These are phyloP conservation scores for Lactarius indigo DNA, from an alignment of 768 basidiomycete genomes.

Conservation along the genomic window DNA sequence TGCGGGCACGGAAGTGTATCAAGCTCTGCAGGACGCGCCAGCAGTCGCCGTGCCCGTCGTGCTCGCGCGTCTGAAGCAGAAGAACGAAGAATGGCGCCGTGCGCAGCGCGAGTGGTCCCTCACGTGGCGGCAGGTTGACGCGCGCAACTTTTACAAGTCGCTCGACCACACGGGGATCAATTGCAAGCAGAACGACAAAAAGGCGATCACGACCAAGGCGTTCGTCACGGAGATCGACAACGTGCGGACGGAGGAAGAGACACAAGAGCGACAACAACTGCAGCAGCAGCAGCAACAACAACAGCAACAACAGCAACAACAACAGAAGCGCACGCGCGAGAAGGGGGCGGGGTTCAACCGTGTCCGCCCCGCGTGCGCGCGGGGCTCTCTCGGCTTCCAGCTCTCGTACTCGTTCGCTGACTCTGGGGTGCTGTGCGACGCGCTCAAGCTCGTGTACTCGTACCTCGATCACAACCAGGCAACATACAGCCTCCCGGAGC, in stretches of 20 bases:
- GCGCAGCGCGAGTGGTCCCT: conserved; percentile 93
- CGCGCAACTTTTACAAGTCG: conserved; percentile 97
- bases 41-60: conserved; percentile 90
- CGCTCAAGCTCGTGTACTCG: conserved; percentile 83
- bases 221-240: conserved; percentile 79
- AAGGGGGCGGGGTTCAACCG: background rate
- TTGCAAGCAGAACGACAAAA: conserved; percentile 97
- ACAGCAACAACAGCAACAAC: conserved; percentile 7
- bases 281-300: conserved; percentile 24
- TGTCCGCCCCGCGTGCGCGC: conserved; percentile 34
- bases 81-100: conserved; percentile 96
- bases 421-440: conserved; percentile 77
- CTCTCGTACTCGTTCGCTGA: conserved; percentile 78
- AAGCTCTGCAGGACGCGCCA: conserved; percentile 89
- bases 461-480: conserved; percentile 86
- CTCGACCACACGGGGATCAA: conserved; percentile 94
- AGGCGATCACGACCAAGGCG: conserved; percentile 77
- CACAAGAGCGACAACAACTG: conserved; percentile 20
- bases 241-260: conserved; percentile 46
- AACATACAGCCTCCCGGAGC: conserved; percentile 71
- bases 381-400: conserved; percentile 59
- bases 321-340: conserved; percentile 20
- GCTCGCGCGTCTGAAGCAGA: conserved; percentile 80
- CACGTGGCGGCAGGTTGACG: conserved; percentile 95
- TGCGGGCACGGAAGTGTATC: conserved; percentile 67